phyloP scores from a whole-genome alignment of 495 filamentous ascomycete genomes.

The Viridothelium virens region DNA sequence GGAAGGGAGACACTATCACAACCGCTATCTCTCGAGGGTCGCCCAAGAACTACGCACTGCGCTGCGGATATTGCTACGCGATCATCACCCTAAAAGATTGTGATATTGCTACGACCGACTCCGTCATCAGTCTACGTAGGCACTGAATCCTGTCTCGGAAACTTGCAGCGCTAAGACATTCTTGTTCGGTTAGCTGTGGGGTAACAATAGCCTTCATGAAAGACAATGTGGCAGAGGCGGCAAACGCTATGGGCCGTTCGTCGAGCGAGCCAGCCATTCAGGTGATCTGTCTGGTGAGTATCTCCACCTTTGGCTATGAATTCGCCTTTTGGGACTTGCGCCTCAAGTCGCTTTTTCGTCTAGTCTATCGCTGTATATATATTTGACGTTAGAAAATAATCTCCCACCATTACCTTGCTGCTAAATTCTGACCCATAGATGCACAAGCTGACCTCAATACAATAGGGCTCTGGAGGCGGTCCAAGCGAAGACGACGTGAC shows the following conservation, averaged over 20 bases:
- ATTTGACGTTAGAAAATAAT: too few relatives aligned
- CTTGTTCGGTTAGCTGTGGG: constrained; percentile 1
- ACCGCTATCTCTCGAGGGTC: too few relatives aligned
- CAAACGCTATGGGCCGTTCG: constrained; percentile 18
- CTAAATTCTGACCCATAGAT: not conserved
- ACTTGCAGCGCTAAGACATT: not conserved
- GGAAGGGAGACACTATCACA: too few relatives aligned
- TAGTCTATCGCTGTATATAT: too few relatives aligned
- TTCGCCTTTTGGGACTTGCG: not conserved
- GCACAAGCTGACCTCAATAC: not conserved
- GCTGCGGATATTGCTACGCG: too few relatives aligned
- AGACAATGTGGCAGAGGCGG: constrained; percentile 20
- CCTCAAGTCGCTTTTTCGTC: too few relatives aligned
- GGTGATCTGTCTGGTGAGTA: constrained; percentile 32
- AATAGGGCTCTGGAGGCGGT: constrained; percentile 69
- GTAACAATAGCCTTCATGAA: constrained; percentile 22
- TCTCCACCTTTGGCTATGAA: not conserved
- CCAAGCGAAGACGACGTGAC: constrained; percentile 85
- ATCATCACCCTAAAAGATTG: not conserved
- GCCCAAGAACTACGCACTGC: too few relatives aligned
- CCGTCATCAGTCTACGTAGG: constrained; percentile 14
- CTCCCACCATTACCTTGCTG: not conserved
- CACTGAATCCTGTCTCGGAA: not conserved
- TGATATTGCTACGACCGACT: not conserved
- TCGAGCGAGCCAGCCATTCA: constrained; percentile 27